Evolutionary conservation across 75 land plant species (phyloP), one percentile per base, ranked within the genome.

Genomic region (Cupressus sempervirens): DNA sequence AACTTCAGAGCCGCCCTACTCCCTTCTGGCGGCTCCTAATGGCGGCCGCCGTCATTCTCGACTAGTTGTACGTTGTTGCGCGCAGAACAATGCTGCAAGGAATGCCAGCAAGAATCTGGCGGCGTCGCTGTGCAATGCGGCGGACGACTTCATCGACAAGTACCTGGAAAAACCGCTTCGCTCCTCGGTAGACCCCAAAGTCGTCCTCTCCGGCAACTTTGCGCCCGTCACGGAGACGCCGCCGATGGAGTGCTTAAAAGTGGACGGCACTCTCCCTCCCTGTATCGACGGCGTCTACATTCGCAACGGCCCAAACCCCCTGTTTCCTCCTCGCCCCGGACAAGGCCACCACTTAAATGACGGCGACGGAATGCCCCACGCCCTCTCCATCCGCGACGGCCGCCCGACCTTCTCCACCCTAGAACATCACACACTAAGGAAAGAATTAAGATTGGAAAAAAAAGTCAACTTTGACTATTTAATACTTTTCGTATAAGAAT

Each of bases 361-460:
- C 77, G 98, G 98, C 23, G 95, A 95, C 13, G 97, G 97, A 56
- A 95, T 95, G 97, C 89, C 94, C 26, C 97, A 95, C 88, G 84
- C 90, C 54, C 73, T 94, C 82, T 82, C 81, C 67, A 87, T 92
- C 86, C 53, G 62, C 58, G 54, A 65, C 56, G 92, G 94, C 77
- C 30, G 18, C 0, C 95, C 94, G 76, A 88, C 84, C 11, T 86
- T 94, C n/a, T n/a, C n/a, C n/a, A n/a, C n/a, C n/a, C n/a, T n/a
- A n/a, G n/a, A n/a, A n/a, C n/a, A n/a, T n/a, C n/a, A n/a, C n/a
- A n/a, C n/a, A n/a, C n/a, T n/a, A n/a, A n/a, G n/a, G n/a, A n/a
- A n/a, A n/a, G n/a, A n/a, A n/a, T n/a, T n/a, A n/a, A n/a, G n/a
- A n/a, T n/a, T n/a, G n/a, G n/a, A n/a, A n/a, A n/a, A n/a, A n/a